Conservation (phyloP, 805 yeast species). For the Candida khao-thaluensis region DNA sequence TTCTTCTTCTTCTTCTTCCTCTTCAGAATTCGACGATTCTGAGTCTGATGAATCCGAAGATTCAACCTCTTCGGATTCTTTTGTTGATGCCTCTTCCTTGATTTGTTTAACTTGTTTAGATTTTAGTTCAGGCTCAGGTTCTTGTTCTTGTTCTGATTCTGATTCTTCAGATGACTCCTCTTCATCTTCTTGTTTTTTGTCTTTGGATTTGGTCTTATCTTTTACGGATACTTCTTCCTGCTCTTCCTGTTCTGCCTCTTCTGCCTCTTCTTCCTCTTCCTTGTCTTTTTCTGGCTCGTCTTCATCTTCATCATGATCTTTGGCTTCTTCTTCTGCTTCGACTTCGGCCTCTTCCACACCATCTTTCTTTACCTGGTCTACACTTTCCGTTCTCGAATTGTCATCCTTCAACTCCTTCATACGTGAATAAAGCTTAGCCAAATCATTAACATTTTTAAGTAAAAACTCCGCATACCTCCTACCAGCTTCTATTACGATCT, state of each 20-base stretch:
- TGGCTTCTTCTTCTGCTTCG: neutral
- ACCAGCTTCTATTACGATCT: conserved; percentile 22
- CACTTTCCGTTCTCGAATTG: neutral
- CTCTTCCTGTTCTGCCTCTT: conserved; percentile 1
- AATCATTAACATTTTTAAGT: conserved; percentile 23
- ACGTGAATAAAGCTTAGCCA: conserved; percentile 9
- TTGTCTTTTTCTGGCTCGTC: conserved; percentile 10
- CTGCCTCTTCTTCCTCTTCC: conserved; percentile 19
- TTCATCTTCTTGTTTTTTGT: neutral
- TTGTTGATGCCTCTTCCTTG: conserved; percentile 9
- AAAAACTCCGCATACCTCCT: conserved; percentile 20
- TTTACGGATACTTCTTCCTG: neutral
- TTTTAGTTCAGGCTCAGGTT: conserved; percentile 11
- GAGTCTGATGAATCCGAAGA: conserved; percentile 7
- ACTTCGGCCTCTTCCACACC: neutral
- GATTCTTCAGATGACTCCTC: conserved; percentile 8
- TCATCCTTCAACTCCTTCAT: conserved; percentile 6
- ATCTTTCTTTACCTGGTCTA: neutral
- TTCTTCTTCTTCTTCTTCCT: conserved; percentile 6
- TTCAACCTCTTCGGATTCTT: conserved; percentile 10
- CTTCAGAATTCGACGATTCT: neutral
- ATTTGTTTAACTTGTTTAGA: conserved; percentile 12
- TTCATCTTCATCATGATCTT: conserved; percentile 1
- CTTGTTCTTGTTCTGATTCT: conserved; percentile 10
- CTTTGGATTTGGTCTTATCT: neutral